Evolutionary conservation across 441 rosid species (phyloP).

Genomic region (Corymbia citriodora): DNA sequence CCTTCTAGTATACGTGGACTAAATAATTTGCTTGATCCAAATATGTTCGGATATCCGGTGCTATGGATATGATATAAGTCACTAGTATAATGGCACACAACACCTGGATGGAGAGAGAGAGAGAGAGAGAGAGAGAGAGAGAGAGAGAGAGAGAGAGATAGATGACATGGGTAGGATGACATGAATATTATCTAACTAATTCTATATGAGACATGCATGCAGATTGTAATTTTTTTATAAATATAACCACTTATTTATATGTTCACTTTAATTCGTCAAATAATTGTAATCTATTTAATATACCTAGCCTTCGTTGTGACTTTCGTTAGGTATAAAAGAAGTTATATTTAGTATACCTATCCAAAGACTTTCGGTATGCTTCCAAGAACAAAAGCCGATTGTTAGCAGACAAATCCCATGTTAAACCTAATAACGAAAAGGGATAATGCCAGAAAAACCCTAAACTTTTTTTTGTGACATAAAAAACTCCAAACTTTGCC

Average conservation of each 20-base stretch:
- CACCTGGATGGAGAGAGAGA: rapidly evolving
- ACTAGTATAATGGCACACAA: neutral
- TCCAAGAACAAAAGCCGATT: neutral
- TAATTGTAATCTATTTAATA: too few relatives aligned
- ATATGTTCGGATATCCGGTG: neutral
- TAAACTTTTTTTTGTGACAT: too few relatives aligned
- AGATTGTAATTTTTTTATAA: too few relatives aligned
- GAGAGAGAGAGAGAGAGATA: too few relatives aligned
- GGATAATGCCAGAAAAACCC: too few relatives aligned
- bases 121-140: too few relatives aligned
- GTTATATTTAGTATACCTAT: neutral
- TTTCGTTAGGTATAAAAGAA: neutral
- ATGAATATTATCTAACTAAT: neutral
- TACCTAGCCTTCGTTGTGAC: neutral
- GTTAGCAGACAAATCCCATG: neutral
- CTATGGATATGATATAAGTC: neutral
- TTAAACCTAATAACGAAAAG: neutral
- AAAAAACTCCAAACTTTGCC: too few relatives aligned
- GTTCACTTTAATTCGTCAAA: too few relatives aligned
- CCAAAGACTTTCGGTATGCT: neutral
- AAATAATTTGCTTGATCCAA: neutral
- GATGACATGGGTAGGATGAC: neutral
- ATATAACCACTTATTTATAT: too few relatives aligned
- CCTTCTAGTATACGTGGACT: neutral
- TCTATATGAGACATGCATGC: too few relatives aligned